These are phyloP conservation scores for Emmonsiellopsis sp. DNA, from an alignment of 2,329 filamentous ascomycete species.

Conservation along the genomic window DNA sequence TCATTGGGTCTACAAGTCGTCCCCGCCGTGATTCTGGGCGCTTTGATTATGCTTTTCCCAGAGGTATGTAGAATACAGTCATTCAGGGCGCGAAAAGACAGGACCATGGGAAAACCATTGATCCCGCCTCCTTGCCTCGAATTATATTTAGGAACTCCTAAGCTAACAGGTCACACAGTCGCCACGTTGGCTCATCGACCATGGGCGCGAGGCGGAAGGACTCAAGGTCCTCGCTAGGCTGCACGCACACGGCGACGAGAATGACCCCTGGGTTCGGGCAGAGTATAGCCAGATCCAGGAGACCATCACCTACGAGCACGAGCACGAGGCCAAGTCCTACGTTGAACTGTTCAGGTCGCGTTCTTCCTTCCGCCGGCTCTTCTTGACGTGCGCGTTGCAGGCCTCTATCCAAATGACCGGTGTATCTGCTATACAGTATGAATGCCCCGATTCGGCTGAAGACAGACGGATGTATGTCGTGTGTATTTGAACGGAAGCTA, in stretches of 20 bases:
- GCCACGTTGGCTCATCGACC: constrained; percentile 66
- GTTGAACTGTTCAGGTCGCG: constrained; percentile 57
- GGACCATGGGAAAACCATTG: too few relatives aligned
- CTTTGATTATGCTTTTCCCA: constrained; percentile 63
- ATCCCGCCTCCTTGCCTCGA: too few relatives aligned
- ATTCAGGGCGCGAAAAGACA: neutral
- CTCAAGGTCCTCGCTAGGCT: constrained; percentile 59
- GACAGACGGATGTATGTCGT: too few relatives aligned
- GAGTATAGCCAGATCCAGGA: constrained; percentile 66
- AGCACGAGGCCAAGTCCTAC: constrained; percentile 62
- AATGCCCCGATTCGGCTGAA: neutral
- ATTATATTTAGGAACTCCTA: neutral
- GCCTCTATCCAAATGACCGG: constrained; percentile 70
- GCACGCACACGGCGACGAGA: constrained; percentile 58
- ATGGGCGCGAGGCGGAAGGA: constrained; percentile 56
- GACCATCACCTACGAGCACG: constrained; percentile 56
- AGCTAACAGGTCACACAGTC: constrained; percentile 24
- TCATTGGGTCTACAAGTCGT: constrained; percentile 62
- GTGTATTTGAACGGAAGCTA: too few relatives aligned
- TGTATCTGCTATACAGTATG: constrained; percentile 58
- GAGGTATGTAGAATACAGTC: constrained; percentile 38
- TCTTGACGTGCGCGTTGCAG: constrained; percentile 61
- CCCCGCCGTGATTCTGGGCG: constrained; percentile 55
- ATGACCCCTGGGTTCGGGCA: constrained; percentile 61
- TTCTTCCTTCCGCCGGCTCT: constrained; percentile 61